Conservation (phyloP, 2,329 filamentous ascomycete genomes). For the Pseudopithomyces chartarum region DNA sequence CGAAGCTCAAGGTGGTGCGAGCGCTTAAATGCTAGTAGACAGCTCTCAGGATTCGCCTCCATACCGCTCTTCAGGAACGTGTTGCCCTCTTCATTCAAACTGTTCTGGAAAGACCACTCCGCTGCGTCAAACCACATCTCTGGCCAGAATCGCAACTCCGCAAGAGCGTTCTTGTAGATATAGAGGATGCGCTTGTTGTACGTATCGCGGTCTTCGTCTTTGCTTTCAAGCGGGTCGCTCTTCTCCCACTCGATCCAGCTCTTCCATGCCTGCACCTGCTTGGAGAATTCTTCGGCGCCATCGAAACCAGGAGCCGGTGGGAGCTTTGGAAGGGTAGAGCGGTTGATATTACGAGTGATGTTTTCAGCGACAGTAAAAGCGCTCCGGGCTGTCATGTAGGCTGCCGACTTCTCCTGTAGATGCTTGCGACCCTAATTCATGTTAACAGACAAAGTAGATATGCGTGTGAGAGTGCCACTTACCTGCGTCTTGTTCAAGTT, state of each 20-base stretch:
- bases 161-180: conserved; percentile 90
- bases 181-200: conserved; percentile 83
- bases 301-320: conserved; percentile 86
- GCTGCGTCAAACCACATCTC: conserved; percentile 95
- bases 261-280: conserved; percentile 89
- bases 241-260: conserved; percentile 96
- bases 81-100: conserved; percentile 71
- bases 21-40: conserved; percentile 84
- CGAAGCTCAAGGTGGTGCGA: conserved; percentile 85
- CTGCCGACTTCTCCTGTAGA: conserved; percentile 86
- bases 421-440: conserved; percentile 80
- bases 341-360: conserved; percentile 75
- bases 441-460: conserved; percentile 19
- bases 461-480: conserved; percentile 39
- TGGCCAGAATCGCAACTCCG: conserved; percentile 92
- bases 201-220: conserved; percentile 75
- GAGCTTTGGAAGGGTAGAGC: conserved; percentile 78
- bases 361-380: conserved; percentile 91
- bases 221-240: conserved; percentile 84
- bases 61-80: conserved; percentile 83
- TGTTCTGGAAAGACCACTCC: conserved; percentile 87
- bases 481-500: conserved; percentile 89
- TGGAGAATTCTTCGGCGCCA: conserved; percentile 80
- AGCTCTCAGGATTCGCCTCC: conserved; percentile 89
- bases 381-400: conserved; percentile 94